Base-by-base conservation (phyloP, 2,329 filamentous ascomycete species). In the Xylariaceae sp. region DNA sequence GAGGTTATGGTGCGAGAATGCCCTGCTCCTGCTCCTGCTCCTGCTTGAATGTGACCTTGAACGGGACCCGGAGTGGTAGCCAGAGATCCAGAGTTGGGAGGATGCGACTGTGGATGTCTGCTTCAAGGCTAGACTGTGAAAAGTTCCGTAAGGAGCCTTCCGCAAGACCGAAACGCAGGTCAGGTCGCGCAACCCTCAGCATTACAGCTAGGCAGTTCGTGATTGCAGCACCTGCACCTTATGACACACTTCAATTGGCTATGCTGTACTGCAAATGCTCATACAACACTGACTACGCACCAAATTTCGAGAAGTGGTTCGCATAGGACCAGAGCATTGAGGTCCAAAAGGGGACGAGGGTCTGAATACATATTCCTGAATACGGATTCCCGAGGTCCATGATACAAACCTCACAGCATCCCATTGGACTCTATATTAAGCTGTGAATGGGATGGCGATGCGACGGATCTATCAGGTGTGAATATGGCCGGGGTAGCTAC, bases 131-230 rank as follows among this genome's bases (percentile, higher is more conserved):
- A 54, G 18, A 45, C 39, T 37, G 57, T 53, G 8, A 51, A 53
- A 55, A 39, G 41, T 9, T 49, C 47, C 10, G 18, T 52, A 41
- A 56, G 35, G 30, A 47, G n/a, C 4, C 35, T 54, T 39, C 23
- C 9, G 51, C 18, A 39, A 41, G 50, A 50, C 55, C 57, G 45
- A 51, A 53, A 59, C 56, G 63, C 48, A 55, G 51, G 57, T 52
- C 37, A 64, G 56, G 51, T 59, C 51, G 53, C 57, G 58, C 58
- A 58, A 55, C 52, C 30, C 53, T 61, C 39, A 54, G 64, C 54
- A 47, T 63, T 57, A 54, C 57, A 55, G 56, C 55, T 56, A 48
- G 41, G 41, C n/a, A n/a, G 54, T 56, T 50, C 56, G 49, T 55
- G 56, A 60, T 55, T 55, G 53, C 51, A 50, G 58, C 54, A 61